Evolutionary conservation across 2,329 filamentous ascomycete genomes (phyloP), one percentile per base, ranked within the genome.

Genomic region (Seiridium unicorne): DNA sequence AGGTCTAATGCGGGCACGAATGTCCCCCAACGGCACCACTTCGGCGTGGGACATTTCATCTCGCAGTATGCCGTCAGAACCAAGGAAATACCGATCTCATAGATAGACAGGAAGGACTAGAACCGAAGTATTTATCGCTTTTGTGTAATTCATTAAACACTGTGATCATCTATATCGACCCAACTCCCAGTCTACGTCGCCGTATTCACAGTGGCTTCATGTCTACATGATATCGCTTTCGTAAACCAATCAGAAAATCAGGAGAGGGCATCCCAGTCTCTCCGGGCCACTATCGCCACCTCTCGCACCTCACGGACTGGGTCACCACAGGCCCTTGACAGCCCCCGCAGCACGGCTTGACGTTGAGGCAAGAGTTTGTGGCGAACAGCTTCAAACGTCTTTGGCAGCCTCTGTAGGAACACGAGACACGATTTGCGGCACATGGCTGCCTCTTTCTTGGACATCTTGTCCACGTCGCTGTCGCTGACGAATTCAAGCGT

Each of bases 231-330:
- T 26, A 26, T 26, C 18, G 18, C 18, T 26, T 26, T 26, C 18
- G 18, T 26, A 26, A 26, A 26, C 18, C 18, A 26, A 26, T 26
- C 2, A 26, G 18, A 26, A 26, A 26, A 7, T 42, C 38, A 74
- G 9, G 63, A 66, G 55, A 79, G 61, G 60, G 68, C 72, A 3
- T 72, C 73, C 84, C 84, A 87, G 5, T 76, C 78, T 55, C 73
- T 74, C 58, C 82, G 77, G 3, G 83, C 82, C 60, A 70, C 64
- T 57, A 83, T 74, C 18, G 84, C 84, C 51, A 74, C 75, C 59
- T 74, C 79, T 51, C 84, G 76, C 49, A 86, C 76, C 61, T 83
- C 82, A 49, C 84, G 74, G 7, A 84, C 79, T 5, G 73, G 70
- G 11, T 32, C 47, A 49, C 49, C 32, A 38, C 38, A 42, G 38